Percentiles rank a stretch among this genome's conserved stretches.
Evolutionary conservation across 139 green algal genomes (phyloP).

Genomic region (Nannochloris sp.): DNA sequence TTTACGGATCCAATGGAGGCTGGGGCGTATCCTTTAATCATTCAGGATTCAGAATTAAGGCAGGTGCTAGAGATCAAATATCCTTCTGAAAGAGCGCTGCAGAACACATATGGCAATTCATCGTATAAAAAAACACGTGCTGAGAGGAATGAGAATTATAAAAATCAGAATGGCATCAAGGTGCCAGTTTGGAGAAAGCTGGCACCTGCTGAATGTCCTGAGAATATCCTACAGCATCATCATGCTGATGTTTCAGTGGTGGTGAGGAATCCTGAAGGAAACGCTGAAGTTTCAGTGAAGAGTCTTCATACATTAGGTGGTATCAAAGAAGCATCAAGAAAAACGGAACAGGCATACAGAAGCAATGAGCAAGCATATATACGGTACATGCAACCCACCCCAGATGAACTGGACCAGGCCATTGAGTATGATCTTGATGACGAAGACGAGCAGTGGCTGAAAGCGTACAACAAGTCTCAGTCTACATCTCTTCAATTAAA

Average conservation of each 20-base stretch:
- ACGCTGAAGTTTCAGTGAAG: not conserved
- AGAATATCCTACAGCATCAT: slow-evolving; percentile 5
- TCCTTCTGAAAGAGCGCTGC: not conserved
- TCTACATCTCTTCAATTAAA: slow-evolving; percentile 10
- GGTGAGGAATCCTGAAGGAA: not conserved
- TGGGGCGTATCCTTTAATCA: slow-evolving; percentile 22
- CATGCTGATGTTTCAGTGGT: not conserved
- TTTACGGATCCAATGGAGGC: slow-evolving; percentile 16
- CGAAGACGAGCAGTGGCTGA: slow-evolving; percentile 91
- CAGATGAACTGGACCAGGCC: slow-evolving; percentile 32
- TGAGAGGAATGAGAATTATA: too few relatives aligned
- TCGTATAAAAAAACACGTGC: too few relatives aligned
- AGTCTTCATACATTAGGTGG: not conserved
- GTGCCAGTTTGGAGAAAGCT: slow-evolving; percentile 15
- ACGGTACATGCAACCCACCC: slow-evolving; percentile 30
- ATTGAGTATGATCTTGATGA: slow-evolving; percentile 96
- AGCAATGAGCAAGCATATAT: slow-evolving; percentile 20
- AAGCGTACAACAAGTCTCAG: slow-evolving; percentile 53
- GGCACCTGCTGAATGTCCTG: slow-evolving; percentile 6
- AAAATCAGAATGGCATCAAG: not conserved
- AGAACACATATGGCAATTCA: not conserved
- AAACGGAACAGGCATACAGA: not conserved
- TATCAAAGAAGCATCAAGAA: not conserved
- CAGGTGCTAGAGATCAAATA: slow-evolving; percentile 27
- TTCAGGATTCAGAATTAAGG: slow-evolving; percentile 31